phyloP scores from a whole-genome alignment of 768 basidiomycete species.

The Xerocomellus chrysenteron region DNA sequence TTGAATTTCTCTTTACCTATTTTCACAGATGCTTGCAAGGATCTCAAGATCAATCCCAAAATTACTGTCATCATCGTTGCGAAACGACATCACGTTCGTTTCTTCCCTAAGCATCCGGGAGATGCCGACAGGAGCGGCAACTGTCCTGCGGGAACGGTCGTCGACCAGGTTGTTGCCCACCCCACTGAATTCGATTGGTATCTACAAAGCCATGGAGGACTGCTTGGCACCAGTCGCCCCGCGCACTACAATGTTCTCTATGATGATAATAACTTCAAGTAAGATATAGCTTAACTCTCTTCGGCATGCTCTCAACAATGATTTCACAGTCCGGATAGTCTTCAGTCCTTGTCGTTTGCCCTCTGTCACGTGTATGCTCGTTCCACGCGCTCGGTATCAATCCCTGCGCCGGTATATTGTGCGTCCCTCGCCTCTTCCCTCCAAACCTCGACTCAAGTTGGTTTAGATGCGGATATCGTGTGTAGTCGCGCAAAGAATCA shows the following conservation, averaged over 20 bases:
- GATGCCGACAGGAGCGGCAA: conserved; percentile 71
- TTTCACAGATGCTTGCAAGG: conserved; percentile 57
- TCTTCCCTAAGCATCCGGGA: conserved; percentile 47
- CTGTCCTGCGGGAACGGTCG: conserved; percentile 74
- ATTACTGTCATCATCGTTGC: conserved; percentile 82
- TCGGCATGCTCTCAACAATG: conserved; percentile 6
- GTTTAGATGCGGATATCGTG: conserved; percentile 69
- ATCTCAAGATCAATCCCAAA: conserved; percentile 55
- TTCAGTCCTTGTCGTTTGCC: conserved; percentile 72
- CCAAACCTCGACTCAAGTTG: background rate
- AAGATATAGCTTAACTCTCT: background rate
- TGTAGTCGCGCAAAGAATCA: conserved; percentile 82
- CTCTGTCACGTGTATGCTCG: conserved; percentile 81
- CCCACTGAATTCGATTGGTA: conserved; percentile 79
- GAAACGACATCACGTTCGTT: conserved; percentile 50
- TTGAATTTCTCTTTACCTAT: conserved; percentile 2
- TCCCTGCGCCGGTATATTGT: conserved; percentile 84
- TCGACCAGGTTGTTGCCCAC: conserved; percentile 68
- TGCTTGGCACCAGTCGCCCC: conserved; percentile 73
- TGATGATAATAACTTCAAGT: conserved; percentile 65
- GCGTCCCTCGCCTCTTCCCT: conserved; percentile 21
- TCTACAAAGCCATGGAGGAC: conserved; percentile 72
- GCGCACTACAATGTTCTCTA: conserved; percentile 50
- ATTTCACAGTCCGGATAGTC: conserved; percentile 52
- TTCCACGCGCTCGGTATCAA: conserved; percentile 77